Evolutionary conservation across 2,329 filamentous ascomycete species (phyloP), one percentile per base, ranked within the genome.

Genomic region (Botryosphaeria agaves): DNA sequence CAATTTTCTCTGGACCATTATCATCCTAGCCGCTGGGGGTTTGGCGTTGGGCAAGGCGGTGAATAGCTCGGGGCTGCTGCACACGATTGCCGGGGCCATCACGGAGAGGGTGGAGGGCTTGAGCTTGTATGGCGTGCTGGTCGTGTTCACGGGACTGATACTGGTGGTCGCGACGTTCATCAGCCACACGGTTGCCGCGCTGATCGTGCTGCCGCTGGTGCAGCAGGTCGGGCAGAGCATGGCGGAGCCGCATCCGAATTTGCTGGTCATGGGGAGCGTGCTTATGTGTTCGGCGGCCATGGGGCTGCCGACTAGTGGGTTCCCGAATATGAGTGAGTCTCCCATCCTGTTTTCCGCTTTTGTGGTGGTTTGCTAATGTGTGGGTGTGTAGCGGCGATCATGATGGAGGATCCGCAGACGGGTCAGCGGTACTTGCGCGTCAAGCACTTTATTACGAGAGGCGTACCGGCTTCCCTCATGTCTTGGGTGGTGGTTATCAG

Each of bases 1-100:
- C 63, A 98, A 98, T 55, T 98, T 98, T 55, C 77, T 94, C 23
- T 98, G 89, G 89, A 98, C 91, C 14, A 98, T 98, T 55, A 94
- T 98, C 55, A 95, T 98, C 46, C 75, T 98, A 14, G 89, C 89
- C 0, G 87, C 89, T 0, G 89, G 89, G 28, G 89, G 89, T 5
- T 61, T 98, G 19, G 84, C 84, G 1, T 72, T 98, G 0, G 89
- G 89, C 33, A 94, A 92, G 52, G 81, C 87, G 0, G 89, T 98
- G 34, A 87, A 84, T 38, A 89, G 82, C 0, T 95, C 87, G 0
- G 89, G 89, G 2, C 65, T 98, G 7, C 63, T 98, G 18, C 80
- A 92, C 49, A 91, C 84, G 0, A 78, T 98, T 29, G 89, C 89
- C 2, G 61, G 65, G 5, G 57, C 66, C 7, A 93, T 98, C 38